Percentiles rank a stretch among this genome's conserved stretches.
Conservation (phyloP, 73 alveolate species). For the Tetrahymena elliotti region DNA sequence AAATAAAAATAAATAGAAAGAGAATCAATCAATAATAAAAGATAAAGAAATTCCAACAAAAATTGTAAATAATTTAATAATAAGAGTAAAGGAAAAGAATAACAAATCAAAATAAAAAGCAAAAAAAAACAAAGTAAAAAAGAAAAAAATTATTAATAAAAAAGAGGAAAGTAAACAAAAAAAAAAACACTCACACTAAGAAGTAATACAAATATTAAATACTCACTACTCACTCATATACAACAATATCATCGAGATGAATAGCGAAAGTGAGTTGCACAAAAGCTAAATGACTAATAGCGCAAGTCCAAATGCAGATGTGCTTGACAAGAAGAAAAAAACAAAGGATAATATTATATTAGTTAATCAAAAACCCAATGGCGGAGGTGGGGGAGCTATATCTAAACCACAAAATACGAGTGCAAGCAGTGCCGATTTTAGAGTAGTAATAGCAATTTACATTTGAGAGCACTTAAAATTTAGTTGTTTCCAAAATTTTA, state of each 20-base stretch:
- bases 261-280: slow-evolving; percentile 2
- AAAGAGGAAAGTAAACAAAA: background rate
- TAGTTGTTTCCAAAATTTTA: background rate
- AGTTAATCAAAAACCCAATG: background rate
- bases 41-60: background rate
- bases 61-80: background rate
- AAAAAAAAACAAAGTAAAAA: background rate
- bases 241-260: background rate
- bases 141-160: background rate
- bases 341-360: background rate
- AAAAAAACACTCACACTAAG: background rate
- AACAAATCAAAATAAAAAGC: background rate
- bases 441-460: background rate
- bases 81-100: background rate
- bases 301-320: background rate
- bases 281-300: background rate
- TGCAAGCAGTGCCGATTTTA: background rate
- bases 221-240: background rate
- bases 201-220: background rate
- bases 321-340: background rate
- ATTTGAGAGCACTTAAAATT: background rate
- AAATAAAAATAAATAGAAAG: background rate
- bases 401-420: background rate
- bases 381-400: background rate
- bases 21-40: background rate